phyloP scores from a whole-genome alignment of 495 filamentous ascomycete species.

The Hypoxylon trugodes region DNA sequence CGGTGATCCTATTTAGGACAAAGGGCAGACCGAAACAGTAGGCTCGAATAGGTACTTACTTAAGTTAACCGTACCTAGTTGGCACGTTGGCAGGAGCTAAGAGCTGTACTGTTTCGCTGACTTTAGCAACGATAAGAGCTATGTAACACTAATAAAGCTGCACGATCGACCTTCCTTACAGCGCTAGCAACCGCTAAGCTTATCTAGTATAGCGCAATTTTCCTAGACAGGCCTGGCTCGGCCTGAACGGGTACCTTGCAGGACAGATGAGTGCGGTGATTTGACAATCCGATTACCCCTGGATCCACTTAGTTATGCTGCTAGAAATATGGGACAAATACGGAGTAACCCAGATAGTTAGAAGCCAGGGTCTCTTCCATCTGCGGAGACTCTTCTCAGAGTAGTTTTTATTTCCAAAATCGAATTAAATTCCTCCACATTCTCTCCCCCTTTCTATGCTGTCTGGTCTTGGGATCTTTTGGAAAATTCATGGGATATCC shows the following conservation, averaged over 20 bases:
- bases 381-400: conserved; percentile 3
- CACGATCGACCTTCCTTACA: conserved; percentile 37
- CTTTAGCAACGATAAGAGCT: not conserved
- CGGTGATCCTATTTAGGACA: conserved; percentile 5
- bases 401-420: conserved; percentile 14
- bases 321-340: conserved; percentile 34
- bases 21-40: conserved; percentile 13
- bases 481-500: not conserved
- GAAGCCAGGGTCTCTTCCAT: not conserved
- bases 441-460: conserved; percentile 10
- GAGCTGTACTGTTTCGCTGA: not conserved
- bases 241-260: conserved; percentile 47
- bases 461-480: not conserved
- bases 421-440: conserved; percentile 22
- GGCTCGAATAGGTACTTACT: no score
- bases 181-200: conserved; percentile 26
- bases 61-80: no score
- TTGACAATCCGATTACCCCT: conserved; percentile 32
- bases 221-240: conserved; percentile 20
- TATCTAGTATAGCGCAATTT: conserved; percentile 21
- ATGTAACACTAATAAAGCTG: conserved; percentile 33
- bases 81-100: not conserved
- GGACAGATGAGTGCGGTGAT: conserved; percentile 24
- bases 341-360: conserved; percentile 19
- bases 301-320: conserved; percentile 23